A percentile compares a stretch with the other conserved stretches of the same genome.
Evolutionary conservation across 306 rosid species (phyloP).

Genomic region (Malus asiatica): DNA sequence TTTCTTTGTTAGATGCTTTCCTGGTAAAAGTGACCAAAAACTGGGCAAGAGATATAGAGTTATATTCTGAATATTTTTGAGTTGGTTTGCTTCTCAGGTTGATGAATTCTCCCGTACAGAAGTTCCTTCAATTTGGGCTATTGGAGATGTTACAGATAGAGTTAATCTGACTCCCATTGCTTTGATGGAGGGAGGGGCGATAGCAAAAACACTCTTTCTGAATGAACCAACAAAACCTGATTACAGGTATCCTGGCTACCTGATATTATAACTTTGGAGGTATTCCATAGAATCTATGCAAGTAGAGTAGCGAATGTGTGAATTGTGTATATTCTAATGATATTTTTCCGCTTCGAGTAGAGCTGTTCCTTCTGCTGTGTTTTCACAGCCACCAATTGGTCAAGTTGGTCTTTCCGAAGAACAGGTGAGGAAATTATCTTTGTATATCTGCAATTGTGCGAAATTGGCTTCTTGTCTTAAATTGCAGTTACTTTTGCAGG

Average conservation of each 20-base stretch:
- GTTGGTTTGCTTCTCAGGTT: slow-evolving; percentile 43
- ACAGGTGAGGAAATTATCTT: slow-evolving; percentile 43
- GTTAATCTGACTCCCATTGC: slow-evolving; percentile 96
- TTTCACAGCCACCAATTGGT: slow-evolving; percentile 95
- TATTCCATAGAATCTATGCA: not conserved
- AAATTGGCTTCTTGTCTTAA: slow-evolving; percentile 13
- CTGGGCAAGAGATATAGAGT: not conserved
- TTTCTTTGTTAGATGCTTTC: not conserved
- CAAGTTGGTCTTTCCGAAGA: slow-evolving; percentile 93
- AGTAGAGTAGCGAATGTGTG: not conserved
- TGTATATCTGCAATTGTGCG: slow-evolving; percentile 1
- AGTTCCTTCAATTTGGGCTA: slow-evolving; percentile 94
- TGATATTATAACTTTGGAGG: not conserved
- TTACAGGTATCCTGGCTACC: slow-evolving; percentile 54
- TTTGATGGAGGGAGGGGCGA: slow-evolving; percentile 93
- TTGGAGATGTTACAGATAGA: slow-evolving; percentile 94
- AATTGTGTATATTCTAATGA: slow-evolving; percentile 11
- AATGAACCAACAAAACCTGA: slow-evolving; percentile 89
- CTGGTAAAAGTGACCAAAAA: not conserved
- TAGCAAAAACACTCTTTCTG: slow-evolving; percentile 67
- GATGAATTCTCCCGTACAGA: slow-evolving; percentile 87
- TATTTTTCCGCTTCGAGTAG: slow-evolving; percentile 32
- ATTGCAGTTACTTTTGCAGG: slow-evolving; percentile 43
- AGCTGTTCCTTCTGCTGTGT: slow-evolving; percentile 90
- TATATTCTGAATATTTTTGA: not conserved